Evolutionary conservation across 768 basidiomycete genomes (phyloP), one percentile per base, ranked within the genome.

Genomic region (Lactarius sp.): DNA sequence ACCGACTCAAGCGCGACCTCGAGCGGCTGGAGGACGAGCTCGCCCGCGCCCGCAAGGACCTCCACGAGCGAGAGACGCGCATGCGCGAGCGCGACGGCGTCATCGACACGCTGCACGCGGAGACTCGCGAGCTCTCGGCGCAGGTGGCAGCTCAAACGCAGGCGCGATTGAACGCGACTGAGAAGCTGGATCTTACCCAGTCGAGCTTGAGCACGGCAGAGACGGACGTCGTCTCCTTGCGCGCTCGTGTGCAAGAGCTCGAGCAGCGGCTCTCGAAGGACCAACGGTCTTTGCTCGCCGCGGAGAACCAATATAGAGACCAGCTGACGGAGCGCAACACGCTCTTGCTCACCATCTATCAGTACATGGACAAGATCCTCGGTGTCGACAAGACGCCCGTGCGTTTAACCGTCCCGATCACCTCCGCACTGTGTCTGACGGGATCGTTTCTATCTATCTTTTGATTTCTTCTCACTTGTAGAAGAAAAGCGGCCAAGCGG

Each of bases 311-410:
- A 74, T 94, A 91, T 71, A 81, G 94, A 33, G 92, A 96, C 75
- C 95, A 98, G 75, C 74, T 96, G 39, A 94, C 92, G 18, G 96
- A 98, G 78, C 80, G 94, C 60, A 97, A 94, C 73, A 94, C 93
- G 31, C 79, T 98, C 36, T 77, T 98, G 58, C 77, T 97, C 69
- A 93, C 92, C 8, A 91, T 97, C 33, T 97, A 93, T 73, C 94
- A 97, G 75, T 94, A 95, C 71, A 83, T 96, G 80, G 95, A 97
- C 69, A 91, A 89, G 78, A 93, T 97, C 68, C 79, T 95, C 18
- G 94, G 94, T 0, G 87, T 92, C 22, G 91, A 94, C 71, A 92
- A 88, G 79, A 88, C 87, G 0, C 85, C 88, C 44, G 90, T 92
- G 68, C 68, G 88, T 78, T 18, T 36, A 6, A 27, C 20, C 46